phyloP scores from a whole-genome alignment of 2,329 filamentous ascomycete genomes.

The Diaporthe citri region DNA sequence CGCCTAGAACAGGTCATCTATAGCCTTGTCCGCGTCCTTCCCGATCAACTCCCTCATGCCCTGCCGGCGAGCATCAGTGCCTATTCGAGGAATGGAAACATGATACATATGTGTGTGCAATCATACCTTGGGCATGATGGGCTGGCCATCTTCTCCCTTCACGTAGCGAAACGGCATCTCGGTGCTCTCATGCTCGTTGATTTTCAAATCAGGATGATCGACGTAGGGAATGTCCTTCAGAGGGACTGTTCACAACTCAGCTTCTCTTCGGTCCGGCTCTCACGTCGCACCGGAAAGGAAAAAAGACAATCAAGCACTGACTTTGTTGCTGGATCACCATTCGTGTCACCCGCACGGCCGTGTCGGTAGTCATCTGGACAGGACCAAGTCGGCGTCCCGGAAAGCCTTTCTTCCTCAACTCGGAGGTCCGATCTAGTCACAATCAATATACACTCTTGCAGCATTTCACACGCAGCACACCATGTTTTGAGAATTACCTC shows the following conservation, averaged over 20 bases:
- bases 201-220: constrained; percentile 89
- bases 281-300: neutral
- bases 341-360: constrained; percentile 92
- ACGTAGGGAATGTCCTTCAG: constrained; percentile 85
- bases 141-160: constrained; percentile 77
- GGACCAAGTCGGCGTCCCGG: constrained; percentile 87
- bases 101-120: neutral
- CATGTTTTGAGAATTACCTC: constrained; percentile 70
- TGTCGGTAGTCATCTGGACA: constrained; percentile 98
- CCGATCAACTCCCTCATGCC: constrained; percentile 96
- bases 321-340: constrained; percentile 88
- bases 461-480: too few species aligned
- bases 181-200: constrained; percentile 93
- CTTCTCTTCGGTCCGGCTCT: constrained; percentile 19
- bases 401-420: constrained; percentile 94
- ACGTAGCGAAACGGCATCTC: constrained; percentile 99
- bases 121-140: constrained; percentile 90
- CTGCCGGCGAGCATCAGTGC: constrained; percentile 60
- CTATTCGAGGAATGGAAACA: neutral
- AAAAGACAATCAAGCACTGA: constrained; percentile 55
- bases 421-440: constrained; percentile 86
- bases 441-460: constrained; percentile 37
- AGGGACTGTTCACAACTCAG: constrained; percentile 65
- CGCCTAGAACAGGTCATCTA: constrained; percentile 82
- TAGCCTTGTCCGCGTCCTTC: constrained; percentile 91